Percentiles rank a stretch among this genome's conserved stretches.
Conservation (phyloP, 192 early-diverging fungal species). For the Gorgonomyces haynaldii region DNA sequence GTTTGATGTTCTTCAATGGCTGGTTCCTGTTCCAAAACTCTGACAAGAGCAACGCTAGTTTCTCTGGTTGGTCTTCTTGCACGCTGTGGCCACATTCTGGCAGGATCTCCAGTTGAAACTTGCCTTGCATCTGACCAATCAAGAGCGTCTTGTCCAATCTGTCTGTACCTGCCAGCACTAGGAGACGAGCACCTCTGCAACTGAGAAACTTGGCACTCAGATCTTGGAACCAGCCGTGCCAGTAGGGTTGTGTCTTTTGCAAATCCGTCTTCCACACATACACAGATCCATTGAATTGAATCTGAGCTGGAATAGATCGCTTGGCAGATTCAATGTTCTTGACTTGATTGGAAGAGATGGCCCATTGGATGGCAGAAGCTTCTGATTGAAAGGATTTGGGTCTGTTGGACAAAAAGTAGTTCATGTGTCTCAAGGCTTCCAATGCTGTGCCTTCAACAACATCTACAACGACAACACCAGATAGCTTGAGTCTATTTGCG, state of each 20-base stretch:
- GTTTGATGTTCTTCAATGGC: slow-evolving; percentile 5
- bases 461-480: slow-evolving; percentile 25
- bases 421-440: slow-evolving; percentile 28
- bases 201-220: slow-evolving; percentile 29
- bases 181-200: slow-evolving; percentile 14
- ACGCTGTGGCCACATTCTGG: slow-evolving; percentile 37
- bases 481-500: slow-evolving; percentile 2
- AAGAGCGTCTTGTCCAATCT: slow-evolving; percentile 36
- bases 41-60: slow-evolving; percentile 17
- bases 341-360: slow-evolving; percentile 4
- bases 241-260: slow-evolving; percentile 5
- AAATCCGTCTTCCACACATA: slow-evolving; percentile 15
- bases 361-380: slow-evolving; percentile 30
- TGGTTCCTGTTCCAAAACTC: slow-evolving; percentile 28
- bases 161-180: slow-evolving; percentile 36
- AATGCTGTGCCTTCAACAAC: slow-evolving; percentile 38
- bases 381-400: slow-evolving; percentile 16
- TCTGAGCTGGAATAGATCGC: slow-evolving; percentile 10
- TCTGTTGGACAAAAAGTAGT: slow-evolving; percentile 11
- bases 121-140: slow-evolving; percentile 45
- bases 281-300: background rate
- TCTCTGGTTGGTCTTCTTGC: slow-evolving; percentile 34
- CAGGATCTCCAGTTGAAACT: slow-evolving; percentile 35
- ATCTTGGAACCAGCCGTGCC: slow-evolving; percentile 30
- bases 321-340: slow-evolving; percentile 5